Evolutionary conservation across 257 asterid genomes (phyloP).

Genomic region (Cynanchum wilfordii): DNA sequence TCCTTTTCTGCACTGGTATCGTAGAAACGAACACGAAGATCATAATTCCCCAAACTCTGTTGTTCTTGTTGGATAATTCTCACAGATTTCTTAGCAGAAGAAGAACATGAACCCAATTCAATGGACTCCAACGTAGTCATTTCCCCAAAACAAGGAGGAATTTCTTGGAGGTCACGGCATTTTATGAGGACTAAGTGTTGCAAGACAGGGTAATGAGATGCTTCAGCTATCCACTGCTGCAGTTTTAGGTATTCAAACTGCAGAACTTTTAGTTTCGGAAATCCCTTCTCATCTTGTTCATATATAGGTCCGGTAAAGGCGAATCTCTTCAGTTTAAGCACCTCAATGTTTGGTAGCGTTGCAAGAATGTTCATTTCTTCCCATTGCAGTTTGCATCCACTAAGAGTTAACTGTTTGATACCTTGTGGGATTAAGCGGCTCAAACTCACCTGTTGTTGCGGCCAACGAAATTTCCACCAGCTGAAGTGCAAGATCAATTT

Average conservation of each 20-base stretch:
- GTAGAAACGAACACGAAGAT: too few relatives aligned
- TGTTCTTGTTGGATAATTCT: neutral
- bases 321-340: too few relatives aligned
- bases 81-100: neutral
- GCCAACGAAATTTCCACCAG: too few relatives aligned
- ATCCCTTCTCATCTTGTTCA: too few relatives aligned
- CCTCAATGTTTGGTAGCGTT: slow-evolving; percentile 14
- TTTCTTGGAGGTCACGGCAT: neutral
- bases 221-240: slow-evolving; percentile 3
- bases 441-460: neutral
- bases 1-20: too few relatives aligned
- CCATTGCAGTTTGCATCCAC: slow-evolving; percentile 9
- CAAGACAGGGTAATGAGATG: too few relatives aligned
- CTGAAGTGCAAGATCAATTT: slow-evolving; percentile 6
- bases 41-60: too few relatives aligned
- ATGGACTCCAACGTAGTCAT: neutral
- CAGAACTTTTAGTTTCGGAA: slow-evolving; percentile 8
- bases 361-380: slow-evolving; percentile 13
- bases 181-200: neutral
- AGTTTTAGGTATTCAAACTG: slow-evolving; percentile 1
- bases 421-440: slow-evolving; percentile 1
- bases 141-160: neutral
- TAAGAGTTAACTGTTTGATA: slow-evolving; percentile 17
- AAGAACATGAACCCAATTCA: neutral
- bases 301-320: too few relatives aligned